phyloP scores from a whole-genome alignment of 2,329 filamentous ascomycete genomes.

The Sporothrix pseudoabietina region DNA sequence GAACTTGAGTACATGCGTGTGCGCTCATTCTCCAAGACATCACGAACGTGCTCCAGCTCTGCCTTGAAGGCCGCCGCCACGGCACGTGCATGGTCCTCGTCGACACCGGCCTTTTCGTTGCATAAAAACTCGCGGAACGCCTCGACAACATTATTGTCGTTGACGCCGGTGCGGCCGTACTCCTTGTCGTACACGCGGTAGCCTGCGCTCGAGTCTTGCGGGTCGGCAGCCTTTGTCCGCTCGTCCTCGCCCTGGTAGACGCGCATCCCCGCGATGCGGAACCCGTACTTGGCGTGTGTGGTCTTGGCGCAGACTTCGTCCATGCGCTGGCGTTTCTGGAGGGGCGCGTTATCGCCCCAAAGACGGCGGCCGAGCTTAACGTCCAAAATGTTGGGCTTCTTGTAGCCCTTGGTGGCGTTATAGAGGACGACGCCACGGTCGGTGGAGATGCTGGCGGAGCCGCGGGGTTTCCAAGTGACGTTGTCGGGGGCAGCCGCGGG shows the following conservation, averaged over 20 bases:
- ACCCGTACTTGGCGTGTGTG: slow-evolving; percentile 62
- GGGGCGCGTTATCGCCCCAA: slow-evolving; percentile 74
- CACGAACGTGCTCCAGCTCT: slow-evolving; percentile 56
- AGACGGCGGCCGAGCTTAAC: slow-evolving; percentile 85
- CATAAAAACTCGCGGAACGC: slow-evolving; percentile 62
- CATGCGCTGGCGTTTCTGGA: slow-evolving; percentile 62
- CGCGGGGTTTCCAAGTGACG: slow-evolving; percentile 52
- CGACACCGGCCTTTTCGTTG: slow-evolving; percentile 59
- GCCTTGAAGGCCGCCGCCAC: slow-evolving; percentile 57
- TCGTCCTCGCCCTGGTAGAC: slow-evolving; percentile 57
- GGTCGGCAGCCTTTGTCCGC: not conserved
- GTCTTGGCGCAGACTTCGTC: slow-evolving; percentile 61
- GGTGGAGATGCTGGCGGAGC: slow-evolving; percentile 67
- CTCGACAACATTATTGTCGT: slow-evolving; percentile 56
- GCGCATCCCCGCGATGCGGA: slow-evolving; percentile 67
- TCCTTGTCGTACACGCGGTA: slow-evolving; percentile 66
- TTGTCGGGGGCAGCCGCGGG: slow-evolving; percentile 34
- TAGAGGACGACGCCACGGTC: slow-evolving; percentile 80
- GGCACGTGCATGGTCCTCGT: slow-evolving; percentile 58
- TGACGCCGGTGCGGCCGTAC: slow-evolving; percentile 58
- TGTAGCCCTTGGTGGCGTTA: slow-evolving; percentile 80
- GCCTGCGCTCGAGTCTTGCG: slow-evolving; percentile 52
- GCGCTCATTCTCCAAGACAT: slow-evolving; percentile 58
- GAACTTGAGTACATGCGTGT: slow-evolving; percentile 66
- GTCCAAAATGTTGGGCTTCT: slow-evolving; percentile 85